Base-by-base conservation (phyloP, 345 rosid species). In the Arabis alpina region DNA sequence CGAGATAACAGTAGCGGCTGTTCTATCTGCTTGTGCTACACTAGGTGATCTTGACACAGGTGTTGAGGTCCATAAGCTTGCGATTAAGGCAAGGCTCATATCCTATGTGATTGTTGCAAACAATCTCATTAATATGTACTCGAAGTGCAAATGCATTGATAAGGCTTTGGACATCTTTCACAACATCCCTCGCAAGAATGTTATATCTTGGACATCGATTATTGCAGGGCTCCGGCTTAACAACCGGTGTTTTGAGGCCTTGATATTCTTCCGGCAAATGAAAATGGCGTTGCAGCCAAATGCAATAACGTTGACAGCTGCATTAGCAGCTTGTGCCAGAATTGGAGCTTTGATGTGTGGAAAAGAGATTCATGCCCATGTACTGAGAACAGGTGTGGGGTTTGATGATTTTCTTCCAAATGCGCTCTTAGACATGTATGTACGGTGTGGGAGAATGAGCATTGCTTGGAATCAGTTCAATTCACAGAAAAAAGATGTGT, bases 301-400 rank as follows among this genome's bases (percentile, higher is more conserved):
- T 74, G 76, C 80, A 30, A 80, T 88, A 34, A 87, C 98, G 0
- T 77, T 91, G 76, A 79, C 86, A 19, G 82, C 94, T 59, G 81
- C 86, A 28, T 77, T 92, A 72, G 90, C 94, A 39, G 98, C 92
- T 24, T 92, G 89, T 82, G 83, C 91, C 42, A 84, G 89, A 70
- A 79, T 88, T n/a, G 96, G 96, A 47, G 96, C 91, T 59, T 56
- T 88, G 70, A 85, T 80, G 80, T 86, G 91, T 58, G 98, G 98
- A 14, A 89, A 85, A 74, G 91, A 83, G 82, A 86, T 89, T 71
- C 96, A 92, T 66, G 96, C 87, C 15, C 82, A 83, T 73, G 80
- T 81, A 11, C 75, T 84, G 65, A 84, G 88, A 77, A 86, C 76
- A 45, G 85, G 83, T 6, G 66, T 83, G 61, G 84, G 45, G 19